phyloP scores from a whole-genome alignment of 768 basidiomycete genomes.

The Mycena pura region DNA sequence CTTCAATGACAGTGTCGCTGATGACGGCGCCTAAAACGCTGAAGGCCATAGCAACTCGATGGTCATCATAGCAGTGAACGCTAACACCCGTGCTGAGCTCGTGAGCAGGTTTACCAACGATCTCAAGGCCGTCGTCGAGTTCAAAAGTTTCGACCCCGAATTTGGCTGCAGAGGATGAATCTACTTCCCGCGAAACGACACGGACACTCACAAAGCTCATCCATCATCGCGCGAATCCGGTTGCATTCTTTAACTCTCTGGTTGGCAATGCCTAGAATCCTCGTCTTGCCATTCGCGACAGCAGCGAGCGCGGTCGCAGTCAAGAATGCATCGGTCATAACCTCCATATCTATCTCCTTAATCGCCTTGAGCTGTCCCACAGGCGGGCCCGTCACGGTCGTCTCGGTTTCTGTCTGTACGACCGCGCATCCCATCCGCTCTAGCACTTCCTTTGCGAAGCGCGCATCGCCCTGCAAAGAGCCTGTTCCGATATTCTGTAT shows the following conservation, averaged over 20 bases:
- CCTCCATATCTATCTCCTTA: conserved; percentile 94
- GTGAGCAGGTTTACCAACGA: conserved; percentile 76
- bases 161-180: conserved; percentile 63
- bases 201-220: conserved; percentile 78
- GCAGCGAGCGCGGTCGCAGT: conserved; percentile 94
- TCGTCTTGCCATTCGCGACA: conserved; percentile 72
- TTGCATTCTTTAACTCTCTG: conserved; percentile 99
- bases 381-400: conserved; percentile 91
- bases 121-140: conserved; percentile 90
- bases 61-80: conserved; percentile 97
- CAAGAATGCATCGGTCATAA: conserved; percentile 99
- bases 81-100: conserved; percentile 74
- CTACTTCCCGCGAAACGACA: background rate
- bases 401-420: conserved; percentile 84
- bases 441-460: conserved; percentile 91
- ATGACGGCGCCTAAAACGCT: conserved; percentile 83
- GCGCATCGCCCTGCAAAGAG: conserved; percentile 96
- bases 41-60: conserved; percentile 99
- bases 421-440: conserved; percentile 96
- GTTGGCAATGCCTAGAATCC: conserved; percentile 95
- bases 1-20: conserved; percentile 82
- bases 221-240: conserved; percentile 95
- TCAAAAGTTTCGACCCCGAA: conserved; percentile 94
- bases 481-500: conserved; percentile 89
- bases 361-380: conserved; percentile 81